phyloP scores from a whole-genome alignment of 2,329 filamentous ascomycete species.

The Waltergamsia citrina region DNA sequence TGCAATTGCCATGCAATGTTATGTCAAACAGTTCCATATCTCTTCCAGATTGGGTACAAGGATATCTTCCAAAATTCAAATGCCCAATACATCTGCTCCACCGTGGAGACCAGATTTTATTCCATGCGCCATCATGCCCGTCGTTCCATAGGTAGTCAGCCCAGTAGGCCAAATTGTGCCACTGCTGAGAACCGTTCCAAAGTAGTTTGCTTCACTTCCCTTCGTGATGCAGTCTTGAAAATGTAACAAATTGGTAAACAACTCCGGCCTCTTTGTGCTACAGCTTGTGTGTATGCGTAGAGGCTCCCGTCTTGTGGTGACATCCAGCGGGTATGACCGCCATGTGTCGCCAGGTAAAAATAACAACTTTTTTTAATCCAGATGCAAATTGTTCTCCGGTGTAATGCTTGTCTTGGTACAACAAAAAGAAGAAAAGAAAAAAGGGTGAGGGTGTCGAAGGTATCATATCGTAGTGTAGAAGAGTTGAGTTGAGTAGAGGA shows the following conservation, averaged over 20 bases:
- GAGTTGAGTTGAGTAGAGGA: neutral
- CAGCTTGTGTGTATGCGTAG: slow-evolving; percentile 1
- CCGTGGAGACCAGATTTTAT: neutral
- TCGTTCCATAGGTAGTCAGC: neutral
- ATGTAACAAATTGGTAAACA: too few relatives aligned
- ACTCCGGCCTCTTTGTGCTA: neutral
- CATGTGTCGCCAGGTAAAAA: neutral
- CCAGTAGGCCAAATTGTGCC: neutral
- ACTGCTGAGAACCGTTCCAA: neutral
- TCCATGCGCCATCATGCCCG: neutral
- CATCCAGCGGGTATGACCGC: too few relatives aligned
- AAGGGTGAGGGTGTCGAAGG: neutral
- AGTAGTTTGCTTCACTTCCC: too few relatives aligned
- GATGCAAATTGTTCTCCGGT: slow-evolving; percentile 1
- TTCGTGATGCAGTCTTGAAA: neutral
- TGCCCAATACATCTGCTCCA: neutral
- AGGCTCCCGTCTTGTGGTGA: too few relatives aligned
- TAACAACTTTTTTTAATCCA: neutral
- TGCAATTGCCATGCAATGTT: slow-evolving; percentile 2
- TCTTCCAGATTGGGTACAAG: neutral
- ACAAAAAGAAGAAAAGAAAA: neutral
- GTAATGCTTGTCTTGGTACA: slow-evolving; percentile 1
- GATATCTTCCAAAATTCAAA: slow-evolving; percentile 2
- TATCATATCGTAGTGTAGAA: neutral
- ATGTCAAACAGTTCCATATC: slow-evolving; percentile 1